Base-by-base conservation (phyloP, 1,284 basidiomycete species). In the Vanrija humicola region DNA sequence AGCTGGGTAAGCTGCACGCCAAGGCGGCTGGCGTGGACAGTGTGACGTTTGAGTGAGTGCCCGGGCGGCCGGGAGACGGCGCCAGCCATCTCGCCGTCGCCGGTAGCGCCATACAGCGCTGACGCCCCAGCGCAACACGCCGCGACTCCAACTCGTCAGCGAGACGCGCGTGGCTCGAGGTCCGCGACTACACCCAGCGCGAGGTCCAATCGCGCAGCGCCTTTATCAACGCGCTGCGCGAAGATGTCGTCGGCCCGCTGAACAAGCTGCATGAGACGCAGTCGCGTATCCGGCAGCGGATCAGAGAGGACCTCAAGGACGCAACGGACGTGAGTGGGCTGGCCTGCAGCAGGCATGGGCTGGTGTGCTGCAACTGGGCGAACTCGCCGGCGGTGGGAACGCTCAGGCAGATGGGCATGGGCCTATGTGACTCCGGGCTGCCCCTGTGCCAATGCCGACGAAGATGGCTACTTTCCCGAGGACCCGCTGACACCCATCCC, bases 231-330 rank as follows among this genome's bases (percentile, higher is more conserved):
- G 85, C 86, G 7, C 77, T 94, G 45, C 80, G 79, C n/a, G 75
- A 81, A 43, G 88, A 90, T 69, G 84, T 90, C 18, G 82, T 94
- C 54, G 82, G 76, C 48, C 85, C 84, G 6, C 78, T 94, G 45
- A 79, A 80, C 25, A 66, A 79, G 28, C 34, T 58, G 18, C 56
- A 90, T 86, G 90, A 92, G 62, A 87, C 86, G 8, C 90, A 94
- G 79, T 87, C 89, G 52, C 83, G 90, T 40, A 92, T 90, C 25
- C 82, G 88, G 28, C 89, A 88, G 70, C 84, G 89, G n/a, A 88
- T 95, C 69, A 88, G 87, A 65, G 90, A 93, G 63, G 90, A 92
- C 68, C 76, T 92, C 59, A 92, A 90, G 73, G 82, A 83, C 8
- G 89, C 90, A 0, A 80, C 80, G 15, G 70, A 71, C 39, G 69